Evolutionary conservation across 2,329 filamentous ascomycete species (phyloP), one percentile per base, ranked within the genome.

Genomic region (Diaporthe vaccinii): DNA sequence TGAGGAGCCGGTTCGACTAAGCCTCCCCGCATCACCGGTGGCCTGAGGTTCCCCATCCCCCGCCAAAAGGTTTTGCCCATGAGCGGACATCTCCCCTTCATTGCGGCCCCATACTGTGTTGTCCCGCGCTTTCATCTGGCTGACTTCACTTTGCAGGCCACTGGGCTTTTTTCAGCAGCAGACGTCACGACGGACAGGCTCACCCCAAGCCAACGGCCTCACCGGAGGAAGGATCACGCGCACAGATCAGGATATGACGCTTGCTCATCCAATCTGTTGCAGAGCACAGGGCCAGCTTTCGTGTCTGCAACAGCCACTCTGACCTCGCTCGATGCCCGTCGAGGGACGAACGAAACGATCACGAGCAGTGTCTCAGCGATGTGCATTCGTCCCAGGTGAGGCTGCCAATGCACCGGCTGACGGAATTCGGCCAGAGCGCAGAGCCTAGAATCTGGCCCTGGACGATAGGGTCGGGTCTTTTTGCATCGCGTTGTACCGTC

Each of bases 141-240:
- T 73, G 31, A 73, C 55, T 71, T 71, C 36, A 46, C 59, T 46
- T 71, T 59, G 36, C 57, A 65, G 57, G 58, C 69, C 73, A 73
- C 57, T 71, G 53, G 75, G 61, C 49, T 53, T 44, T 28, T 28
- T 55, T 9, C 36, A 51, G 55, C 41, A 74, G 46, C 57, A 58
- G 34, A 34, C 57, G 72, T 59, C 39, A 31, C n/a, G 36, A 22
- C 75, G 75, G 75, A 70, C 61, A 67, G 73, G 75, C 61, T 76
- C 75, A 76, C 75, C 75, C 75, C 68, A 22, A 28, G 31, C 55
- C 61, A 61, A 28, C 59, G 55, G 61, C 55, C 59, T 41, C n/a
- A 39, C 70, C 44, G 41, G 41, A 22, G 7, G 41, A 51, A 72
- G 46, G 36, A 62, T 72, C 65, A 51, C 36, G 57, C 70, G 59